These are phyloP conservation scores for Scenedesmus sp. DNA, from an alignment of 163 green algal genomes.

Conservation along the genomic window DNA sequence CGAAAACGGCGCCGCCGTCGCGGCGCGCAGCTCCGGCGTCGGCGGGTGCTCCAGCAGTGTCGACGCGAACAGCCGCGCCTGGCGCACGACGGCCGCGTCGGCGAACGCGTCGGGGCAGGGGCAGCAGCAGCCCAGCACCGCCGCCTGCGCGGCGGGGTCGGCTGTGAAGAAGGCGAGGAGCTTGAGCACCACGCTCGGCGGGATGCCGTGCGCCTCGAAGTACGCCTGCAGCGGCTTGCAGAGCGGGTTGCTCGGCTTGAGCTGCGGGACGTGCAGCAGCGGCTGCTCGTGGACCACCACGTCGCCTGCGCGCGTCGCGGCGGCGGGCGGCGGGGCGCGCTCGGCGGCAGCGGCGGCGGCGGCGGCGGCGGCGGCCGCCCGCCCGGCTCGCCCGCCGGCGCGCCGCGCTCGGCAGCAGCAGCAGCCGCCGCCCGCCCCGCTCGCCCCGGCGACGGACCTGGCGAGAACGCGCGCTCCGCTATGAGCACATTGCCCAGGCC, in stretches of 20 bases:
- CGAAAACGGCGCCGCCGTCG: not conserved
- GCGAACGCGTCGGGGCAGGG: not conserved
- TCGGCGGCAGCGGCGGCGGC: too few species aligned
- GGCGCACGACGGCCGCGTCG: conserved; percentile 15
- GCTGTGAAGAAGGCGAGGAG: conserved; percentile 21
- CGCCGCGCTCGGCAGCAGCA: too few species aligned
- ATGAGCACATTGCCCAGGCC: conserved; percentile 38
- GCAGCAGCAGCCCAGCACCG: not conserved
- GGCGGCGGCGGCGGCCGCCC: too few species aligned
- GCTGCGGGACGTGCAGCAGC: conserved; percentile 25
- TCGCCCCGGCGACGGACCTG: too few species aligned
- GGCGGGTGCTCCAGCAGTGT: conserved; percentile 21
- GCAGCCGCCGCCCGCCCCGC: too few species aligned
- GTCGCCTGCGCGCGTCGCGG: not conserved
- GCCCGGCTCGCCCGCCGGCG: too few species aligned
- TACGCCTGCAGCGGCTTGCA: conserved; percentile 39
- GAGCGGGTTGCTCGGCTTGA: conserved; percentile 32
- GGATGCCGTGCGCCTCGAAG: conserved; percentile 27
- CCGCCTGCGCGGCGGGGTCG: not conserved
- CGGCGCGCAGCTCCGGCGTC: not conserved
- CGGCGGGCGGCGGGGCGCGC: too few species aligned
- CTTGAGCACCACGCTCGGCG: conserved; percentile 23
- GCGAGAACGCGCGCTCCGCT: not conserved
- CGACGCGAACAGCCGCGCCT: conserved; percentile 6
- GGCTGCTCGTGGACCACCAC: conserved; percentile 21